Base-by-base conservation (phyloP, 2,329 filamentous ascomycete genomes). In the Chrysoporthe deuterocubensis region DNA sequence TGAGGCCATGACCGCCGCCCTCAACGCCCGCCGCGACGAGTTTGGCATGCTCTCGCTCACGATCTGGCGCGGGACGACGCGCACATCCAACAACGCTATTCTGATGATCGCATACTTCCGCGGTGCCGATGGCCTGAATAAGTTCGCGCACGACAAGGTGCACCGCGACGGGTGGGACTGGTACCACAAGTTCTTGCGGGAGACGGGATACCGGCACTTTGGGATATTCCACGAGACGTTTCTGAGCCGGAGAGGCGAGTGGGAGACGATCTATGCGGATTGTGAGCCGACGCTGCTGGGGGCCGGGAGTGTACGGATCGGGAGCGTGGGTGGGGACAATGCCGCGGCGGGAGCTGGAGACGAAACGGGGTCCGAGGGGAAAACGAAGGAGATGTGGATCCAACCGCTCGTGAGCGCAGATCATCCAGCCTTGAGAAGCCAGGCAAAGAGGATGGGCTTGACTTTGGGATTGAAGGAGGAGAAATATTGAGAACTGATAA, bases 171-270 rank as follows among this genome's bases (percentile, higher is more conserved):
- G 75, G 0, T 85, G 84, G 85, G 79, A 83, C 59, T 87, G 82
- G 81, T 85, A 81, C 74, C 78, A 80, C 65, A 37, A 26, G 1
- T 70, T 68, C 7, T 58, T 62, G 42, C 66, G 61, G 56, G 74
- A 73, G 62, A 74, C 73, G 57, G 72, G 79, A 37, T 69, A 76
- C 52, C 71, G 73, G 37, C 78, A 85, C 69, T 72, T 88, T 34
- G 80, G 80, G 5, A 83, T 88, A 70, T 87, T 79, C 69, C 86
- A 89, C 72, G 86, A 89, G 79, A 80, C 82, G 0, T 87, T 84
- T 70, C 75, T 79, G 37, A 81, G 82, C 5, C 79, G 80, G 0
- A 74, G 76, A 3, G 78, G 80, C 3, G 76, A 76, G 9, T 86
- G 84, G 75, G 86, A 89, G 80, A 82, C 77, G 1, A 77, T 88